Conservation (phyloP, 2,329 filamentous ascomycete genomes). For the Verticillium klebahnii region DNA sequence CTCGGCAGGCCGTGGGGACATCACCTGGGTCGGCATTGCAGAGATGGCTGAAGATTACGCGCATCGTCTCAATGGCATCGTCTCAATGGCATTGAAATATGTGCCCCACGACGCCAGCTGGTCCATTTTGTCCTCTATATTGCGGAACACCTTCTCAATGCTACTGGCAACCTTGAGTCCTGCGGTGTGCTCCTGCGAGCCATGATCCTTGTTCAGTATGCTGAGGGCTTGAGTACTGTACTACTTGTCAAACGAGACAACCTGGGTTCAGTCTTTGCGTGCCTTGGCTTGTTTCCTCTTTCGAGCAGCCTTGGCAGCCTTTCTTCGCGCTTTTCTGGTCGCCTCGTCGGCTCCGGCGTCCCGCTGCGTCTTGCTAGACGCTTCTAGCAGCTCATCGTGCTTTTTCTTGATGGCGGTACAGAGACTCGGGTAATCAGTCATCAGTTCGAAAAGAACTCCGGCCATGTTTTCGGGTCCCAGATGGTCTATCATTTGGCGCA, state of each 20-base stretch:
- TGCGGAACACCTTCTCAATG: neutral
- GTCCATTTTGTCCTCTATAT: neutral
- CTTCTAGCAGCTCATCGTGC: neutral
- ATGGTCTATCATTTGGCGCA: neutral
- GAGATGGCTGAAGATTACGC: neutral
- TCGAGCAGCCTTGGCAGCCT: neutral
- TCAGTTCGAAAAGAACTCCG: neutral
- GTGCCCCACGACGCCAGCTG: neutral
- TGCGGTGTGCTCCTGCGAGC: neutral
- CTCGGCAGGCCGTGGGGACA: neutral
- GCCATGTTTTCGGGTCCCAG: neutral
- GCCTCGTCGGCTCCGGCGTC: neutral
- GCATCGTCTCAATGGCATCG: neutral
- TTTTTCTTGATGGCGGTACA: neutral
- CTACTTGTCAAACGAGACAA: neutral
- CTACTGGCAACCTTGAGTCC: neutral
- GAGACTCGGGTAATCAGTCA: neutral
- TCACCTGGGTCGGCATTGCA: neutral
- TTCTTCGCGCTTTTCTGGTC: neutral
- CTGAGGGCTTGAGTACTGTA: neutral
- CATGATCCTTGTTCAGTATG: neutral
- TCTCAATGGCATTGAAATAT: neutral
- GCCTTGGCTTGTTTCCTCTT: neutral
- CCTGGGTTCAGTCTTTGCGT: neutral
- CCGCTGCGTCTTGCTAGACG: neutral